These are phyloP conservation scores for Ceratobasidium papillatum DNA, from an alignment of 1,284 basidiomycete species.

Conservation along the genomic window DNA sequence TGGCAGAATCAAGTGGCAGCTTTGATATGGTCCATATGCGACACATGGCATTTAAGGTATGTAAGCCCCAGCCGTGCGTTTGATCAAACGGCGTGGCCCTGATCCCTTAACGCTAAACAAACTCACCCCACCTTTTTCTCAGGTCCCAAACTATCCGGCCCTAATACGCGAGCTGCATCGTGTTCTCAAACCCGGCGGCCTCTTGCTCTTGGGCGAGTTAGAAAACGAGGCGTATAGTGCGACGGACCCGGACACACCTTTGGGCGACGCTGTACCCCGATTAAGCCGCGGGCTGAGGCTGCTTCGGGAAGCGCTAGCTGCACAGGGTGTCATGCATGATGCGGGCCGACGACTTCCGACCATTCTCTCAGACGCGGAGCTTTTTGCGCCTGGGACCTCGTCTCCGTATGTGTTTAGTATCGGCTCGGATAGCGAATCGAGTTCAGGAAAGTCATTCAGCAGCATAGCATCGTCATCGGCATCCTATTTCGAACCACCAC, in stretches of 20 bases:
- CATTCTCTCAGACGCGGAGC: constrained; percentile 8
- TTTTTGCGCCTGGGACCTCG: not conserved
- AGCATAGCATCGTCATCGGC: not conserved
- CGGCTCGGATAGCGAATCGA: constrained; percentile 19
- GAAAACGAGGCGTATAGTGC: constrained; percentile 22
- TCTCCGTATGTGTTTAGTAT: not conserved
- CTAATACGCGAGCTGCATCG: constrained; percentile 21
- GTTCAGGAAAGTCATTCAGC: constrained; percentile 15
- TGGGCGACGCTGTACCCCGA: not conserved
- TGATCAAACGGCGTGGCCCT: not conserved
- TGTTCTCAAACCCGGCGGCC: constrained; percentile 28
- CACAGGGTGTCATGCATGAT: constrained; percentile 19
- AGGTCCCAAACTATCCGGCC: constrained; percentile 22
- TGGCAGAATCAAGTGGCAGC: constrained; percentile 13
- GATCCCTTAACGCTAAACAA: too few species aligned
- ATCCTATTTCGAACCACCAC: not conserved
- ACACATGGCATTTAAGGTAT: constrained; percentile 26
- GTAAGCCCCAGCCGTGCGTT: not conserved
- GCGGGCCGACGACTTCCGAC: constrained; percentile 15
- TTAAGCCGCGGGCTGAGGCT: not conserved
- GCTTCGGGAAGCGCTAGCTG: constrained; percentile 19
- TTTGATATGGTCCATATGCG: constrained; percentile 31
- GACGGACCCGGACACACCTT: not conserved
- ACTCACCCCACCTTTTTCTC: not conserved
- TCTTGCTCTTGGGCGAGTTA: constrained; percentile 5